Conservation (phyloP, 2,329 filamentous ascomycete species). For the Botrytis byssoidea region DNA sequence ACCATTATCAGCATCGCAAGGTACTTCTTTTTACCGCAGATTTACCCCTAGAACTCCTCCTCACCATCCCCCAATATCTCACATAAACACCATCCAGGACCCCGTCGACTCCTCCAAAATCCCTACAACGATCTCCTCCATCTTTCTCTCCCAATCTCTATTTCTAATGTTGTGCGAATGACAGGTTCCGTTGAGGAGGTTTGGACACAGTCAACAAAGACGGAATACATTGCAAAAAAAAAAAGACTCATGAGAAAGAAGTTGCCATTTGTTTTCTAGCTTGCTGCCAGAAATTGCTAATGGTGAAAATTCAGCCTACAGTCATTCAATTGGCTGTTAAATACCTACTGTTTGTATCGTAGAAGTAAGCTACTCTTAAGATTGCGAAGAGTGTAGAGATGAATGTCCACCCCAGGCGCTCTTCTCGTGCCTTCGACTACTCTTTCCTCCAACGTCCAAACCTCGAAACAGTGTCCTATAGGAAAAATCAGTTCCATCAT, state of each 20-base stretch:
- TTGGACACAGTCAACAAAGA: not conserved
- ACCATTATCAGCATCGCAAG: not conserved
- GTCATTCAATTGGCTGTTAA: not conserved
- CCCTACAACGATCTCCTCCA: not conserved
- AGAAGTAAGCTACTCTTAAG: not conserved
- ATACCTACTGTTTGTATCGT: not conserved
- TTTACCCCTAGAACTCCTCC: not conserved
- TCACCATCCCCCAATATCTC: not conserved
- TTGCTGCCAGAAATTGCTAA: not conserved
- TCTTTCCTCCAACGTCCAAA: not conserved
- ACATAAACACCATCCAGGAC: not conserved
- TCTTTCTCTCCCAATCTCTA: not conserved
- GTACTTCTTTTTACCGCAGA: not conserved
- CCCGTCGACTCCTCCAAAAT: not conserved
- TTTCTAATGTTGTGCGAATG: not conserved
- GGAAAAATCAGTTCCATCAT: not conserved
- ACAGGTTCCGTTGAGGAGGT: not conserved
- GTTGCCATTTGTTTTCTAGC: not conserved
- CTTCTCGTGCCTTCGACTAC: not conserved
- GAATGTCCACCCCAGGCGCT: not conserved
- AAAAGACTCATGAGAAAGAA: not conserved
- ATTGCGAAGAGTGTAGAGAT: not conserved
- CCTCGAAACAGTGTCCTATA: not conserved
- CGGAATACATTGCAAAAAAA: not conserved
- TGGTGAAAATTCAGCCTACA: not conserved